A percentile compares a stretch with the other conserved stretches of the same genome.
Conservation (phyloP, 495 filamentous ascomycete species). For the Talaromyces nanjingensis region DNA sequence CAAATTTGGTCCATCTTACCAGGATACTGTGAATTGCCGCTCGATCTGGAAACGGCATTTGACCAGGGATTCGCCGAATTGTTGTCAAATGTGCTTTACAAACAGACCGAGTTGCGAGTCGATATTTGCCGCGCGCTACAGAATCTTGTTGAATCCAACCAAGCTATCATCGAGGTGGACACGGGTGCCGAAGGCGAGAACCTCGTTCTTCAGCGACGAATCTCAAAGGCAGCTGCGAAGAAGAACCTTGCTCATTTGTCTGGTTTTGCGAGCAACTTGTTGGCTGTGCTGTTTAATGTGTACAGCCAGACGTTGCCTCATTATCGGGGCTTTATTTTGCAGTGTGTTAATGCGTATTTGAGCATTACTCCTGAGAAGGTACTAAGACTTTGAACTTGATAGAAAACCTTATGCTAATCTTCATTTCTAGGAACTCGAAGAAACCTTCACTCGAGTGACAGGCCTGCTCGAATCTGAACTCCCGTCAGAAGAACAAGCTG, state of each 20-base stretch:
- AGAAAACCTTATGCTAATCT: no score
- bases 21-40: conserved; percentile 86
- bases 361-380: conserved; percentile 72
- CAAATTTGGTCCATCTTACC: conserved; percentile 95
- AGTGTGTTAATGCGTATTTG: conserved; percentile 89
- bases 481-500: conserved; percentile 42
- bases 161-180: conserved; percentile 58
- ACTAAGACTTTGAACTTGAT: neutral
- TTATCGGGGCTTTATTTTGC: conserved; percentile 78
- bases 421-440: conserved; percentile 56
- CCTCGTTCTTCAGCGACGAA: conserved; percentile 59
- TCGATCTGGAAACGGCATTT: conserved; percentile 70
- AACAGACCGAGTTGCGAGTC: conserved; percentile 77
- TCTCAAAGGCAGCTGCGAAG: conserved; percentile 65
- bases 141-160: conserved; percentile 83
- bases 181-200: conserved; percentile 60
- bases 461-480: conserved; percentile 74
- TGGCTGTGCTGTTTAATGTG: conserved; percentile 95
- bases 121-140: conserved; percentile 83
- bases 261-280: conserved; percentile 71
- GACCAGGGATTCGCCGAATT: conserved; percentile 90
- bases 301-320: conserved; percentile 94
- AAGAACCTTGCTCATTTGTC: conserved; percentile 75
- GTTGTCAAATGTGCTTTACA: conserved; percentile 83
- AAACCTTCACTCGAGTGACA: conserved; percentile 80